Conservation (phyloP, 306 rosid genomes). For the Aeschynomene evenia region DNA sequence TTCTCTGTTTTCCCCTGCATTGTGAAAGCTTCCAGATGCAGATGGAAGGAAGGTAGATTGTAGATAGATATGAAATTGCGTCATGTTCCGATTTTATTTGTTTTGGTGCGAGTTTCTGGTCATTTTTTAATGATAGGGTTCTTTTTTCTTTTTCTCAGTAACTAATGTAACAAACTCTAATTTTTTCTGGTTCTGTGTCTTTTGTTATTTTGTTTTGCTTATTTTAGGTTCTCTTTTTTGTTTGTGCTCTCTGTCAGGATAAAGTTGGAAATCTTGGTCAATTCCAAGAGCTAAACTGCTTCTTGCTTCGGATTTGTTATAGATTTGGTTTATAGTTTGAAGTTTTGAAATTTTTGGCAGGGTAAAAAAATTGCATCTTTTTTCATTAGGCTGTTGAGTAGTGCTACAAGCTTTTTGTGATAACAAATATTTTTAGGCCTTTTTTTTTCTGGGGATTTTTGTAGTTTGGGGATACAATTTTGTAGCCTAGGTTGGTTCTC, state of each 20-base stretch:
- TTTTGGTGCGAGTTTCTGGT: conserved; percentile 2
- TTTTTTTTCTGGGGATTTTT: conserved; percentile 8
- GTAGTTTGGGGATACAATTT: conserved; percentile 27
- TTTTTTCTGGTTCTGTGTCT: background rate
- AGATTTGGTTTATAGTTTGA: conserved; percentile 29
- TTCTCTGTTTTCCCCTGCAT: background rate
- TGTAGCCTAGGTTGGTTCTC: background rate
- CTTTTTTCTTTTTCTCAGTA: background rate
- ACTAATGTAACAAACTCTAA: conserved; percentile 28
- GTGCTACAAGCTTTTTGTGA: background rate
- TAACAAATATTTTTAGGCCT: background rate
- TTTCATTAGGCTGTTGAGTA: conserved; percentile 21
- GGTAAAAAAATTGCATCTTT: conserved; percentile 28
- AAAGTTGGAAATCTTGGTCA: conserved; percentile 40
- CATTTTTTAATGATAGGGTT: background rate
- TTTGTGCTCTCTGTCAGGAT: conserved; percentile 41
- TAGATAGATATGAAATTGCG: background rate
- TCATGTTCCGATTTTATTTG: background rate
- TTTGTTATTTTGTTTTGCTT: background rate
- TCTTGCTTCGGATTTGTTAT: conserved; percentile 18
- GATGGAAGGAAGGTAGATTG: background rate
- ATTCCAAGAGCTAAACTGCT: conserved; percentile 29
- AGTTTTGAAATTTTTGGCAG: background rate
- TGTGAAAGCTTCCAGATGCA: background rate
- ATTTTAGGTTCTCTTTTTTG: conserved; percentile 32